Evolutionary conservation across 345 rosid genomes (phyloP), one percentile per base, ranked within the genome.

Genomic region (Eucalyptus regnans): DNA sequence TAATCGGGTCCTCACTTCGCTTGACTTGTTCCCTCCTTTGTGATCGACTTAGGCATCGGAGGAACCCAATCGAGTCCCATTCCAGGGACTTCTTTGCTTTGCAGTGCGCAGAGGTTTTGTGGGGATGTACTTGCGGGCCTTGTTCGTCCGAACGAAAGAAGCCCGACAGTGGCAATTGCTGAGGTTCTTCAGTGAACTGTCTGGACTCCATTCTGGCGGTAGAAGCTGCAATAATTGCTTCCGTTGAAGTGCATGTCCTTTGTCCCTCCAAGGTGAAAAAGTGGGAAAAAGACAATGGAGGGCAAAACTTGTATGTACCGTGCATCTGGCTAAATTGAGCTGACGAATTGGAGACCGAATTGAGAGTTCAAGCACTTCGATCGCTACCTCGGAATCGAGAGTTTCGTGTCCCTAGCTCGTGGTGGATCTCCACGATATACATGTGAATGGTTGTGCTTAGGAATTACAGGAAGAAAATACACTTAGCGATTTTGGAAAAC

Each of bases 401-500:
- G 46, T 37, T 18, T 18, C 14, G 1, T 11, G 23, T 25, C 8
- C 0, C 15, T 20, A 18, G 0, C 4, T 41, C 25, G 1, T 17
- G 44, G 6, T 0, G 4, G 11, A 31, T 66, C 22, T 66, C 10
- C 25, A 12, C 0, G 1, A 9, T 33, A 68, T 16, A 18, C 6
- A 41, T 4, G 6, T 10, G 46, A 37, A 71, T 18, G 15, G 8
- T 20, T 1, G 3, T 37, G 7, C 0, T 76, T 17, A 76, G 27
- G 7, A 41, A 76, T 76, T 41, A 76, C 0, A 5, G 15, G 1
- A 11, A 10, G 8, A 76, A 0, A 41, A 41, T 20, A 76, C 14
- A 0, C 2, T 10, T 4, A 5, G 25, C 9, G 1, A 41, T 71
- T 9, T 0, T 23, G 7, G 4, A 3, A 71, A 71, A 3, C 46